phyloP scores from a whole-genome alignment of 495 filamentous ascomycete species.

The Podospora pseudoanserina region DNA sequence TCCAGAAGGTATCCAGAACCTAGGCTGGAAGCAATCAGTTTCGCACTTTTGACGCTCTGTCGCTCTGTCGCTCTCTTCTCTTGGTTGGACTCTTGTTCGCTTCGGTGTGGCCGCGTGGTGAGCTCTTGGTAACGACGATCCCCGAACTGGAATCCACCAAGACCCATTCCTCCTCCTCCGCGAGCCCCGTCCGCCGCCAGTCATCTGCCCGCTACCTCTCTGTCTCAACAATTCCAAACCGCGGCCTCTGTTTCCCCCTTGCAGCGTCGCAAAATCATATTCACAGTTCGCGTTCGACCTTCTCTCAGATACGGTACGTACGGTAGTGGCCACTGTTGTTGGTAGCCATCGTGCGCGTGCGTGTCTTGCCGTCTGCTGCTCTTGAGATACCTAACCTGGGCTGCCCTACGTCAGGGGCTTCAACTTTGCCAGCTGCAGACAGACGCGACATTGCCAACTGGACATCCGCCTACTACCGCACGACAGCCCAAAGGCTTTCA shows the following conservation, averaged over 20 bases:
- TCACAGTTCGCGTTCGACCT: too few species aligned
- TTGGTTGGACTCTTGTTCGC: too few species aligned
- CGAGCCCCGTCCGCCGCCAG: background rate
- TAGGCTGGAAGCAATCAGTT: background rate
- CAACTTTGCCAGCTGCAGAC: background rate
- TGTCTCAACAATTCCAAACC: slow-evolving; percentile 4
- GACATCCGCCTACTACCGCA: background rate
- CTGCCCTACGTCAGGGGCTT: background rate
- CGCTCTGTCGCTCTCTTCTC: background rate
- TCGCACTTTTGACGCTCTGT: background rate
- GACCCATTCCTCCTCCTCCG: background rate
- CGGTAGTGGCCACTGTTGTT: background rate
- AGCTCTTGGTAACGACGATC: background rate
- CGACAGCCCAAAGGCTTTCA: background rate
- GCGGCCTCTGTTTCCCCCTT: background rate
- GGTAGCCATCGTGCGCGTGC: background rate
- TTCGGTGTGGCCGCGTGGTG: background rate
- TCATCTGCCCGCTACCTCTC: background rate
- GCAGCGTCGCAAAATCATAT: too few species aligned
- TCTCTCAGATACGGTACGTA: too few species aligned
- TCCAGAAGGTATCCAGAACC: too few species aligned
- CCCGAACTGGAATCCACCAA: background rate
- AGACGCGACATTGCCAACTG: background rate
- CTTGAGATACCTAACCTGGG: background rate
- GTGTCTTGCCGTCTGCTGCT: background rate